Evolutionary conservation across 768 basidiomycete species (phyloP).

Genomic region (Tylopilus balloui): DNA sequence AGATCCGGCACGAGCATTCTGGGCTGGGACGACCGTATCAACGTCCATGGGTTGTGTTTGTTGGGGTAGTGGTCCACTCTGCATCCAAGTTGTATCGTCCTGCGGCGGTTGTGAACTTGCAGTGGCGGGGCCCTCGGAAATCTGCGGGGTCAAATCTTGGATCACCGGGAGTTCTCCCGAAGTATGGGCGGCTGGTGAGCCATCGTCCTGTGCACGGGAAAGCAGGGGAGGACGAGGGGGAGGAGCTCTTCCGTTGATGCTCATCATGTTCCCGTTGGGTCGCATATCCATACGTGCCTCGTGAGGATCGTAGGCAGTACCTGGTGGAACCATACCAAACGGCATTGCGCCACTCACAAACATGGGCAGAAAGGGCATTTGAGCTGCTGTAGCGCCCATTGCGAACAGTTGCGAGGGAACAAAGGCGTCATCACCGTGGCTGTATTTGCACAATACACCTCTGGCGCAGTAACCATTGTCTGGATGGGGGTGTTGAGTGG

Average conservation of each 20-base stretch:
- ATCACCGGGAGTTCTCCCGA: conserved; percentile 80
- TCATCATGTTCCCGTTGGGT: conserved; percentile 36
- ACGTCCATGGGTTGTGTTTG: conserved; percentile 26
- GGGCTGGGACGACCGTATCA: conserved; percentile 31
- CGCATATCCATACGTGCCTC: conserved; percentile 81
- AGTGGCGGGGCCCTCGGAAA: conserved; percentile 32
- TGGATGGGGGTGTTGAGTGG: conserved; percentile 31
- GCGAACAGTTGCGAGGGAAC: conserved; percentile 67
- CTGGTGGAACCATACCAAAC: conserved; percentile 45
- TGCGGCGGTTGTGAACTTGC: conserved; percentile 22
- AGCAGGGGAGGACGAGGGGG: conserved; percentile 55
- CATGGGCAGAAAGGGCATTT: conserved; percentile 68
- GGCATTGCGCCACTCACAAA: conserved; percentile 54
- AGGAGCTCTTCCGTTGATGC: conserved; percentile 30
- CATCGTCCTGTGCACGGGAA: conserved; percentile 53
- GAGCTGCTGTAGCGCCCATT: conserved; percentile 40
- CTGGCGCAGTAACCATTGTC: conserved; percentile 90
- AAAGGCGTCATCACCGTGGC: conserved; percentile 87
- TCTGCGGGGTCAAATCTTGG: conserved; percentile 70
- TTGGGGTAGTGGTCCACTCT: conserved; percentile 10
- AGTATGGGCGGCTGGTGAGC: conserved; percentile 36
- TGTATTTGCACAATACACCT: conserved; percentile 86
- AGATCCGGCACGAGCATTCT: conserved; percentile 21
- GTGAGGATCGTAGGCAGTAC: conserved; percentile 68
- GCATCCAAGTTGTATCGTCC: conserved; percentile 22